Percentiles rank a stretch among this genome's conserved stretches.
Conservation (phyloP, 768 basidiomycete genomes). For the Termitomyces sp. region DNA sequence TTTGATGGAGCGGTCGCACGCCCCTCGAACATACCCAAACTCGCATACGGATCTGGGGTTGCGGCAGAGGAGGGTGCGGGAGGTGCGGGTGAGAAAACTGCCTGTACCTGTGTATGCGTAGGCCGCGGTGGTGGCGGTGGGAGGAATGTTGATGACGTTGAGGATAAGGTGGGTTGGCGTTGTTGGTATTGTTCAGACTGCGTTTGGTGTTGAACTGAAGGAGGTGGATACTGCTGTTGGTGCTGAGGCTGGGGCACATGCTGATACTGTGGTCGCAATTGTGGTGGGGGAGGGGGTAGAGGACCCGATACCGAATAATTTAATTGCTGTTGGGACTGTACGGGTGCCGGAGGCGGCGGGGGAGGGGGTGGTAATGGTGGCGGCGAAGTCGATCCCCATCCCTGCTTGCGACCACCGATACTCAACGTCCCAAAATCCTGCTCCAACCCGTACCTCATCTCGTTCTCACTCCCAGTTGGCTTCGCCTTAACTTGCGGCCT, state of each 20-base stretch:
- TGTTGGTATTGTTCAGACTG: not conserved
- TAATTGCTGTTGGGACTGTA: slow-evolving; percentile 8
- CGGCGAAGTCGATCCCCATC: slow-evolving; percentile 13
- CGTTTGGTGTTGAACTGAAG: not conserved
- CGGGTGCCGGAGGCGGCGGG: slow-evolving; percentile 10
- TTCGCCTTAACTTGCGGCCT: slow-evolving; percentile 42
- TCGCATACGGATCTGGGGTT: slow-evolving; percentile 31
- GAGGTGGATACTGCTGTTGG: slow-evolving; percentile 7
- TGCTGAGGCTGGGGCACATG: slow-evolving; percentile 13
- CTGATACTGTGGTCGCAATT: slow-evolving; percentile 14
- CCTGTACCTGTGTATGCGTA: slow-evolving; percentile 15
- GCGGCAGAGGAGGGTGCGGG: slow-evolving; percentile 5
- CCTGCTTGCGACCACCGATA: slow-evolving; percentile 11
- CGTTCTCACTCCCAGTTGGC: slow-evolving; percentile 34
- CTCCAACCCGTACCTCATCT: not conserved
- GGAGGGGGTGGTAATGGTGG: slow-evolving; percentile 14
- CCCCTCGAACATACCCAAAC: slow-evolving; percentile 26
- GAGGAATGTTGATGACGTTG: not conserved
- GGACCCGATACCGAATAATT: slow-evolving; percentile 8
- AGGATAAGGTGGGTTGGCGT: slow-evolving; percentile 17
- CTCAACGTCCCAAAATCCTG: slow-evolving; percentile 9
- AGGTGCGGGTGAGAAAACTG: not conserved
- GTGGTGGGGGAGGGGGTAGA: slow-evolving; percentile 18
- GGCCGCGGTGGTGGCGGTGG: slow-evolving; percentile 13
- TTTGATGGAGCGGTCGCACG: not conserved